Evolutionary conservation across 768 basidiomycete species (phyloP).

Genomic region (Mycena haematopus): DNA sequence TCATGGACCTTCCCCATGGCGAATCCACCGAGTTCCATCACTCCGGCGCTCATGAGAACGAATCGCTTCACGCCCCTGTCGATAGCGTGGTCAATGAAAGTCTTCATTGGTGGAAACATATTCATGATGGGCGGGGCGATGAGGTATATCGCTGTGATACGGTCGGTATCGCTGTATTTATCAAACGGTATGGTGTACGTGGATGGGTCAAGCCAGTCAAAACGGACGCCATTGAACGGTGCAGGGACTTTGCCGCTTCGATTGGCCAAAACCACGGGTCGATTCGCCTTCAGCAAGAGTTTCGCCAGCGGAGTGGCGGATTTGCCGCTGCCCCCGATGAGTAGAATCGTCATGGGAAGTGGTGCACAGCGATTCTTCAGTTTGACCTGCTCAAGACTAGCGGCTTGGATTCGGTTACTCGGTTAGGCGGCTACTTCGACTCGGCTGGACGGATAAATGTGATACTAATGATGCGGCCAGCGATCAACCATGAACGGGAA

Average conservation of each 20-base stretch:
- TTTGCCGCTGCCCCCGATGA: constrained; percentile 47
- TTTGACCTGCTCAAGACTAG: no score
- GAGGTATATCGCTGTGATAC: constrained; percentile 36
- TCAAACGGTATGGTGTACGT: constrained; percentile 43
- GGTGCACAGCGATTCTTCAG: no score
- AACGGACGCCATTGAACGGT: constrained; percentile 38
- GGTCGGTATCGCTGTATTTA: constrained; percentile 34
- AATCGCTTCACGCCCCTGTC: constrained; percentile 43
- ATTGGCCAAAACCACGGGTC: constrained; percentile 38
- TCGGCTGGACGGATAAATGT: no score
- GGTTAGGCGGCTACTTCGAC: no score
- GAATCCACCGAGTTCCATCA: constrained; percentile 32
- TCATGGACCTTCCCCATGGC: constrained; percentile 39
- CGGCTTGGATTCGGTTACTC: no score
- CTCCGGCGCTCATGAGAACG: constrained; percentile 38
- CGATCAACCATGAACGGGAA: no score
- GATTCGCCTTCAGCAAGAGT: constrained; percentile 34
- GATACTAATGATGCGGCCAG: no score
- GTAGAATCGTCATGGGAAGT: constrained; percentile 40
- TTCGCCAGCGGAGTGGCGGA: constrained; percentile 38
- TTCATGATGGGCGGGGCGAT: constrained; percentile 35
- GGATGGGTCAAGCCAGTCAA: constrained; percentile 46
- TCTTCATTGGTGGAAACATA: constrained; percentile 29
- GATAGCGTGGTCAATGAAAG: constrained; percentile 43
- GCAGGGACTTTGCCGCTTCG: constrained; percentile 36